Conservation (phyloP, 73 alveolate species). For the Paramecium sonneborni region DNA sequence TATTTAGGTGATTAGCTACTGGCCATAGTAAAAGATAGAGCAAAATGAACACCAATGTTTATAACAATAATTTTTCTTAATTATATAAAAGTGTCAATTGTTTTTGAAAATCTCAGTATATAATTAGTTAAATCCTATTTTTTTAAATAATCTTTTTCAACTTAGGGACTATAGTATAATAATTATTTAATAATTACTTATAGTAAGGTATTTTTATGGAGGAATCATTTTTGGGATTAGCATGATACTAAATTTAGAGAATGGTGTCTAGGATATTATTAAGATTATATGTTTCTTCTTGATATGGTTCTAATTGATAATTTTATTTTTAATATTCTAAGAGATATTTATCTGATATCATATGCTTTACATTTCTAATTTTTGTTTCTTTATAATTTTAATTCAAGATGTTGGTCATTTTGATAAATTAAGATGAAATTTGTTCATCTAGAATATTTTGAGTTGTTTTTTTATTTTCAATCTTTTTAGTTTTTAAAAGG, state of each 20-base stretch:
- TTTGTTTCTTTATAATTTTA: not conserved
- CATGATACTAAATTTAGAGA: not conserved
- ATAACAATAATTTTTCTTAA: not conserved
- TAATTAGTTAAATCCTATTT: not conserved
- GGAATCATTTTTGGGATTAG: not conserved
- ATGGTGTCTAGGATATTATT: not conserved
- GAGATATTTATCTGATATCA: not conserved
- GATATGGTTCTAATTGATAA: constrained; percentile 20
- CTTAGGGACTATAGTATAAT: not conserved
- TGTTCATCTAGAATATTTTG: not conserved
- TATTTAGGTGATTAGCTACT: not conserved
- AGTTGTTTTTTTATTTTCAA: not conserved
- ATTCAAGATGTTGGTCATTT: not conserved
- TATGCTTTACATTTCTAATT: not conserved
- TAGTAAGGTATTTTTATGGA: not conserved
- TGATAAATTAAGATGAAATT: not conserved
- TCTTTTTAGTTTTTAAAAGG: not conserved
- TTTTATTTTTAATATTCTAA: not conserved
- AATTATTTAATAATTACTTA: not conserved
- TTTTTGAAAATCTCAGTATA: constrained; percentile 16
- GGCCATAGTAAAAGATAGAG: not conserved
- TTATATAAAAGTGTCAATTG: constrained; percentile 1
- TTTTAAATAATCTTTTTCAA: not conserved
- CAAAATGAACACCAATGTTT: not conserved
- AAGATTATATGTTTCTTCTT: not conserved